Conservation (phyloP, 2,329 filamentous ascomycete species). For the Venturia aucupariae region DNA sequence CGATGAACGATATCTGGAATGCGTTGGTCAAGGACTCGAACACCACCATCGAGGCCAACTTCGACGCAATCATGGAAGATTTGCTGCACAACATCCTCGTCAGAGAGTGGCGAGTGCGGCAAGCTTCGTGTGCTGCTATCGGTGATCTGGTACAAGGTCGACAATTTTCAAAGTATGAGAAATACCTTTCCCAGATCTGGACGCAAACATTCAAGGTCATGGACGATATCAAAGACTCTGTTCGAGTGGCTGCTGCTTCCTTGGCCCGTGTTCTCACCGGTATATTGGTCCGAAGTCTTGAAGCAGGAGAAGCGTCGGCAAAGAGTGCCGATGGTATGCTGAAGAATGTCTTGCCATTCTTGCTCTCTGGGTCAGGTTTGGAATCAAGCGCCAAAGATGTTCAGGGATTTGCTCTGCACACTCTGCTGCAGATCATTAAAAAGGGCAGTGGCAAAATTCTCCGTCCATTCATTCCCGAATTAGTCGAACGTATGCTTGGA, state of each 20-base stretch:
- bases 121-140: constrained; percentile 86
- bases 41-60: constrained; percentile 67
- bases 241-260: constrained; percentile 69
- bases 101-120: constrained; percentile 84
- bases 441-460: constrained; percentile 69
- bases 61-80: constrained; percentile 83
- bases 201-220: constrained; percentile 78
- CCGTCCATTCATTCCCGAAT: constrained; percentile 68
- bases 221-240: constrained; percentile 91
- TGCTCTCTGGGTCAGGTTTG: constrained; percentile 79
- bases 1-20: constrained; percentile 98
- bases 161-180: constrained; percentile 61
- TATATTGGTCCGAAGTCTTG: constrained; percentile 74
- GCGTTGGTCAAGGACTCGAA: constrained; percentile 84
- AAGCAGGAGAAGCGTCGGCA: constrained; percentile 59
- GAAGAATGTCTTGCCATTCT: constrained; percentile 76
- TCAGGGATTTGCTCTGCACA: constrained; percentile 67
- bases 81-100: constrained; percentile 77
- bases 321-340: constrained; percentile 72
- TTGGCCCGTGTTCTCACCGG: constrained; percentile 79
- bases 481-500: constrained; percentile 72
- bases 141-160: constrained; percentile 79
- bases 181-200: constrained; percentile 80
- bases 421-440: constrained; percentile 82
- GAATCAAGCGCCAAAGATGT: constrained; percentile 86